These are phyloP conservation scores for Aspergillus panamensis DNA, from an alignment of 495 filamentous ascomycete species.

Conservation along the genomic window DNA sequence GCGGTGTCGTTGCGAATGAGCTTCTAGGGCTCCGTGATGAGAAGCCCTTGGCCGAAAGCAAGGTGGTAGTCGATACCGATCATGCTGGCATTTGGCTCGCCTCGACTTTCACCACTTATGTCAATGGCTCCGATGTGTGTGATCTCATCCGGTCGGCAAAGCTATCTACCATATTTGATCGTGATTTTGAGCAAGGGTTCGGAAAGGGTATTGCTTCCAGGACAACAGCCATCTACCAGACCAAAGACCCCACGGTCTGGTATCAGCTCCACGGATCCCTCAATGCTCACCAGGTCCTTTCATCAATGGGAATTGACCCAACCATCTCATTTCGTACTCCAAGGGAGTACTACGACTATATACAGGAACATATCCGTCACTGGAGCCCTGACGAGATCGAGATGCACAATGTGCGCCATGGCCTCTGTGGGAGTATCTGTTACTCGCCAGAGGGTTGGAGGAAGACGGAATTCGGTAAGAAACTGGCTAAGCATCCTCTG, in stretches of 20 bases:
- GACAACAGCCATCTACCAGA: conserved; percentile 30
- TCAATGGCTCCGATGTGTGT: conserved; percentile 22
- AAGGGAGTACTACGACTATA: conserved; percentile 23
- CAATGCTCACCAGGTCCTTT: conserved; percentile 22
- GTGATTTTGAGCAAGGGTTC: conserved; percentile 27
- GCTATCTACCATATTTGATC: conserved; percentile 16
- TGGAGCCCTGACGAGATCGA: conserved; percentile 36
- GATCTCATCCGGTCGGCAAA: conserved; percentile 13
- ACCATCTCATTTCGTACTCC: conserved; percentile 14
- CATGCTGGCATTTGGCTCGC: conserved; percentile 33
- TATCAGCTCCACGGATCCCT: conserved; percentile 36
- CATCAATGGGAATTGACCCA: conserved; percentile 27
- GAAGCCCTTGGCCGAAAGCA: conserved; percentile 7
- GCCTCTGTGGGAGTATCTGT: conserved; percentile 35
- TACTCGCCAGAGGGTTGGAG: conserved; percentile 30
- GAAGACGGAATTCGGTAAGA: conserved; percentile 31
- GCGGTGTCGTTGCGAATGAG: conserved; percentile 28
- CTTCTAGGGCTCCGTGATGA: conserved; percentile 26
- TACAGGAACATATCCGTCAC: conserved; percentile 23
- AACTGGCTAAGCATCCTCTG: conserved; percentile 22
- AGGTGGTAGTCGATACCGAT: conserved; percentile 27
- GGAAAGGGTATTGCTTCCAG: conserved; percentile 18
- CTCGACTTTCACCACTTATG: conserved; percentile 18
- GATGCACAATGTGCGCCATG: conserved; percentile 31
- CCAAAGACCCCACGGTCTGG: conserved; percentile 26